Evolutionary conservation across 352 stramenopile species (phyloP), one percentile per base, ranked within the genome.

Genomic region (Thraustotheca clavata): DNA sequence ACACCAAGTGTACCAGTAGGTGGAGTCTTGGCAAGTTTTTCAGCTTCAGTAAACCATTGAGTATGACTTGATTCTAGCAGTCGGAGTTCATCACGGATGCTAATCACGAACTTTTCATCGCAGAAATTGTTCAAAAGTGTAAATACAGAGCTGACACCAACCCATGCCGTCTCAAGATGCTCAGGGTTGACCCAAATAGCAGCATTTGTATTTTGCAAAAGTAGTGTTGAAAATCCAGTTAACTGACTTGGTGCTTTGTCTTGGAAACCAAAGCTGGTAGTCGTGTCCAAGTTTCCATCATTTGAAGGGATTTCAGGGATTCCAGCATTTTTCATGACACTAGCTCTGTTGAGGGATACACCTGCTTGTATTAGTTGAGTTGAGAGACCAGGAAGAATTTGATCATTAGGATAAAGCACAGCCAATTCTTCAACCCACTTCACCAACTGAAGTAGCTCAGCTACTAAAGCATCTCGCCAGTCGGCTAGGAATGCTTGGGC

Each of bases 391-490:
- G 39, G 40, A 9, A 65, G 57, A 32, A 65, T 26, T 20, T 16
- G 34, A n/a, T 65, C 16, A 20, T 52, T n/a, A 7, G 57, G 36
- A 20, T 20, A 49, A 20, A 54, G n/a, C 20, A 65, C 20, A 16
- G 7, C 18, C 36, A 65, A 24, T 54, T 65, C 57, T 1, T 65
- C 61, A 22, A 68, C 36, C 61, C 61, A 68, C 33, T 68, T 29
- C 22, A n/a, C 8, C 18, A 91, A 50, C 20, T 73, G 67, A 46
- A 73, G 57, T 12, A 87, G 61, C 2, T 69, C 74, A 16, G 71
- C 43, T 31, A 76, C 60, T 46, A 90, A 79, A 49, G 87, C 79
- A 20, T 71, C 43, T 32, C 88, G 80, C 76, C 83, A 88, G 6
- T 0, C 38, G 31, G 38, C 60, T n/a, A 69, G 32, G 82, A 60